Evolutionary conservation across 305 asterid genomes (phyloP).

Genomic region (Nicotiana rustica): DNA sequence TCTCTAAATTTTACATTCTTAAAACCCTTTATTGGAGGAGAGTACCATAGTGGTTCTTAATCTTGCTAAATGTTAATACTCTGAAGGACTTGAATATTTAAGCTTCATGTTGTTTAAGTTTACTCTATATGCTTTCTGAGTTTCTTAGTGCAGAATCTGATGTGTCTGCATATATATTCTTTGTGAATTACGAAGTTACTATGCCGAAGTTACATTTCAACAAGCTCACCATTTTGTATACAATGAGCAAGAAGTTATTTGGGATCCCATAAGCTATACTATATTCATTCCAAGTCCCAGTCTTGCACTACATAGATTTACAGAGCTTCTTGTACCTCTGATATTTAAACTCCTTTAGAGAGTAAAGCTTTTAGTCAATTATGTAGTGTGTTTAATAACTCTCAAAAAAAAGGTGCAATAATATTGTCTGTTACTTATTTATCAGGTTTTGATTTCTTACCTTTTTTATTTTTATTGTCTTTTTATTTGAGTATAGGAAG

Average conservation of each 20-base stretch:
- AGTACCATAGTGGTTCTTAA: slow-evolving; percentile 9
- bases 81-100: not conserved
- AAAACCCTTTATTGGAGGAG: slow-evolving; percentile 5
- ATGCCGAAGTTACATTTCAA: not conserved
- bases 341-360: slow-evolving; percentile 1
- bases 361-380: slow-evolving; percentile 7
- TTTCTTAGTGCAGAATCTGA: slow-evolving; percentile 9
- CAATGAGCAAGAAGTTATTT: not conserved
- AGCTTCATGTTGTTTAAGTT: slow-evolving; percentile 18
- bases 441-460: not conserved
- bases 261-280: slow-evolving; percentile 15
- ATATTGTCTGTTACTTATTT: not conserved
- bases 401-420: not conserved
- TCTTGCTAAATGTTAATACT: not conserved
- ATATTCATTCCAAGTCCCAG: not conserved
- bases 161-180: not conserved
- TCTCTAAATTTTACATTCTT: slow-evolving; percentile 35
- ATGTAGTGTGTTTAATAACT: not conserved
- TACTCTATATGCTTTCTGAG: slow-evolving; percentile 2
- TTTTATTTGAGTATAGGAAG: slow-evolving; percentile 61
- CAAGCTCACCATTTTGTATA: slow-evolving; percentile 26
- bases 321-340: not conserved
- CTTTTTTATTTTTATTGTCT: slow-evolving; percentile 19
- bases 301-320: not conserved
- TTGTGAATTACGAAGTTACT: slow-evolving; percentile 11